Evolutionary conservation across 176 grass and related monocot species (phyloP).

Genomic region (Eremochloa ophiuroides): DNA sequence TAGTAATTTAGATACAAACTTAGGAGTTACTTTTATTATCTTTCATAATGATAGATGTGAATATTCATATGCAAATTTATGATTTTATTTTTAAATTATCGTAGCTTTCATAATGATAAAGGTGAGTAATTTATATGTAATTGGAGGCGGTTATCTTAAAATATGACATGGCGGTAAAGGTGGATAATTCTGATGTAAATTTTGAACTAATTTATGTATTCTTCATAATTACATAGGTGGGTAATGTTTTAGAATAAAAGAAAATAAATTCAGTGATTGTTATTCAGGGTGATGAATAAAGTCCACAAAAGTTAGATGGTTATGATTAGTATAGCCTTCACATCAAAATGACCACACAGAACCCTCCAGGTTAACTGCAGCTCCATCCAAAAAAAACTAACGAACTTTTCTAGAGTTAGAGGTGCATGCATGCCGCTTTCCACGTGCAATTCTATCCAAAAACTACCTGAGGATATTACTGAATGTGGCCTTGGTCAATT

Average conservation of each 20-base stretch:
- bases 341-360: neutral
- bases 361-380: neutral
- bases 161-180: neutral
- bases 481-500: neutral
- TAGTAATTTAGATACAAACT: too few relatives aligned
- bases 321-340: neutral
- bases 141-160: neutral
- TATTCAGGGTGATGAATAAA: neutral
- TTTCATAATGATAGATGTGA: too few relatives aligned
- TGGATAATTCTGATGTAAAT: neutral
- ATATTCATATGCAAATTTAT: too few relatives aligned
- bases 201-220: neutral
- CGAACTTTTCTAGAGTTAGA: neutral
- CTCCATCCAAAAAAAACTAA: neutral
- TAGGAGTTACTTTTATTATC: too few relatives aligned
- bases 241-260: neutral
- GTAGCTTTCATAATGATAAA: neutral
- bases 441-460: neutral
- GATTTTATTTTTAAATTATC: too few relatives aligned
- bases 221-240: neutral
- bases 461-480: neutral
- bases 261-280: neutral
- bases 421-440: neutral
- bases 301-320: neutral
- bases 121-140: neutral